A percentile compares a stretch with the other conserved stretches of the same genome.
These are phyloP conservation scores for Serendipita indica DNA, from an alignment of 768 basidiomycete genomes.

Conservation along the genomic window DNA sequence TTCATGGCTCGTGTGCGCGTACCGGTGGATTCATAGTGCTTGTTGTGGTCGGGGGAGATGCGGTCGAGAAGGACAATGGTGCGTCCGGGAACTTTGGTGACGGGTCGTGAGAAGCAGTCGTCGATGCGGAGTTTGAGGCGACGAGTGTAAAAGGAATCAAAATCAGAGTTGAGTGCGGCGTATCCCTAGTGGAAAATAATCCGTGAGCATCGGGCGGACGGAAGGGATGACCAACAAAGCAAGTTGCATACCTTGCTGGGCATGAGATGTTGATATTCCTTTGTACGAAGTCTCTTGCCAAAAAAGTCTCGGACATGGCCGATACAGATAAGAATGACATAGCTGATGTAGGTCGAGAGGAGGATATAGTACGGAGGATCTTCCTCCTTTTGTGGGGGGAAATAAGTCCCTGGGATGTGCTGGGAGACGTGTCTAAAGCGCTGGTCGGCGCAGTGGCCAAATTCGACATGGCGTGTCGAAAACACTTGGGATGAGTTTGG, in stretches of 20 bases:
- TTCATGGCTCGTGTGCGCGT: conserved; percentile 78
- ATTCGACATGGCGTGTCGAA: conserved; percentile 73
- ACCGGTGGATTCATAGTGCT: conserved; percentile 63
- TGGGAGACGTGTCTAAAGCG: conserved; percentile 52
- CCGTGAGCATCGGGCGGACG: conserved; percentile 1
- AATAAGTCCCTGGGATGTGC: conserved; percentile 33
- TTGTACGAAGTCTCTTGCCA: conserved; percentile 63
- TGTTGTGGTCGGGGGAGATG: conserved; percentile 65
- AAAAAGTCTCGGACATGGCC: conserved; percentile 93
- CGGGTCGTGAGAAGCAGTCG: conserved; percentile 85
- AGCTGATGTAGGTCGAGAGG: conserved; percentile 83
- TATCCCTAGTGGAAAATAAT: conserved; percentile 60
- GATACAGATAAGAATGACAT: conserved; percentile 78
- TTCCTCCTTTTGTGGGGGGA: conserved; percentile 46
- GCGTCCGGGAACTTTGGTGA: conserved; percentile 90
- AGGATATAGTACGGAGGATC: conserved; percentile 91
- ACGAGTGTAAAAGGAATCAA: conserved; percentile 98
- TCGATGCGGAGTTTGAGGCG: conserved; percentile 88
- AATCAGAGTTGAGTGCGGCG: conserved; percentile 92
- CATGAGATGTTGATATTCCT: conserved; percentile 66
- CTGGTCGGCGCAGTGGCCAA: conserved; percentile 77
- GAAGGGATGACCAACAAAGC: not conserved
- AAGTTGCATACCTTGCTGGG: conserved; percentile 53
- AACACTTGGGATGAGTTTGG: conserved; percentile 73
- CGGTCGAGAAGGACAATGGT: conserved; percentile 81